These are phyloP conservation scores for Entophlyctis luteolus DNA, from an alignment of 192 early-diverging fungal species.

Conservation along the genomic window DNA sequence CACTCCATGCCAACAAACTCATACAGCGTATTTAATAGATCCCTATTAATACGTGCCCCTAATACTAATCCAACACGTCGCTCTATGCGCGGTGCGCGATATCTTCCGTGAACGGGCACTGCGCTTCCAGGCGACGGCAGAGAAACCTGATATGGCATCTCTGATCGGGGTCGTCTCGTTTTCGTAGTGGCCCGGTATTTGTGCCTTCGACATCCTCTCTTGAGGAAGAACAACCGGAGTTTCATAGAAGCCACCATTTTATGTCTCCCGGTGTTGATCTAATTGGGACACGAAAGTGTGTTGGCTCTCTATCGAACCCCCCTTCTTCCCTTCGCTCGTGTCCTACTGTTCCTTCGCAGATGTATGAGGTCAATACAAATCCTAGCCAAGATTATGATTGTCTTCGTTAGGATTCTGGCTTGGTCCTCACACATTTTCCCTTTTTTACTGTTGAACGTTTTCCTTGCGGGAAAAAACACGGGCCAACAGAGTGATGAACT, in stretches of 20 bases:
- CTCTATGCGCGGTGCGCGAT: neutral
- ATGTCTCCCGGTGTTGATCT: no score
- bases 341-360: neutral
- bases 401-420: neutral
- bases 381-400: neutral
- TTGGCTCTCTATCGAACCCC: neutral
- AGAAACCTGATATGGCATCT: neutral
- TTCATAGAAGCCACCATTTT: neutral
- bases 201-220: constrained; percentile 8
- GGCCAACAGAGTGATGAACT: neutral
- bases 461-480: neutral
- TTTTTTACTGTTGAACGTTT: no score
- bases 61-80: neutral
- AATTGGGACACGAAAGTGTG: neutral
- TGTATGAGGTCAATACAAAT: neutral
- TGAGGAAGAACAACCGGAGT: no score
- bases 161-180: neutral
- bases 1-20: neutral
- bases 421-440: neutral
- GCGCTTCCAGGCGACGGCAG: neutral
- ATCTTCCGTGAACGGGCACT: neutral
- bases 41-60: constrained; percentile 1
- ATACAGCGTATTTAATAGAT: neutral
- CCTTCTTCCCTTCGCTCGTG: neutral
- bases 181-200: neutral